phyloP scores from a whole-genome alignment of 495 filamentous ascomycete species.

The Bacidia gigantensis region DNA sequence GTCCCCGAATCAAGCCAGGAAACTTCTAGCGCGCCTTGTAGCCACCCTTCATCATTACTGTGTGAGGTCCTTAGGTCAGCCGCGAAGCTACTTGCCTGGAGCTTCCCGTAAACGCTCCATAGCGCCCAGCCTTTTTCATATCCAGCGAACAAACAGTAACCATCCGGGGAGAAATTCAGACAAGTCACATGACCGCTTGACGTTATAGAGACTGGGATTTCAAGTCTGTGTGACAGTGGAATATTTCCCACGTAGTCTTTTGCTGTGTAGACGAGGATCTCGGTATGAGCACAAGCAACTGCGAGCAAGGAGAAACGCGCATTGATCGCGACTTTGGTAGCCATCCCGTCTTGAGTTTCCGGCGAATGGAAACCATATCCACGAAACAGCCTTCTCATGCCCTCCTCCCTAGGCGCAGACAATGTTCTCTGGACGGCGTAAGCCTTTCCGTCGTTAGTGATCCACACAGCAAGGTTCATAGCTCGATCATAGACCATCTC shows the following conservation, averaged over 20 bases:
- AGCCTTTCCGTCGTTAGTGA: constrained; percentile 76
- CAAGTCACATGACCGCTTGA: constrained; percentile 58
- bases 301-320: constrained; percentile 88
- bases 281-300: constrained; percentile 68
- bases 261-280: constrained; percentile 73
- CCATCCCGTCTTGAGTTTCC: constrained; percentile 40
- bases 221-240: constrained; percentile 70
- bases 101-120: constrained; percentile 95
- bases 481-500: constrained; percentile 95
- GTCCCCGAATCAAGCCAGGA: constrained; percentile 81
- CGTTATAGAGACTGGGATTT: constrained; percentile 44
- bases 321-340: constrained; percentile 69
- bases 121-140: constrained; percentile 88
- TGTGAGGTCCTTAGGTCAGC: constrained; percentile 49
- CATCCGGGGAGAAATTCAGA: constrained; percentile 84
- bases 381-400: constrained; percentile 52
- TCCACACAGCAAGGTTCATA: constrained; percentile 93
- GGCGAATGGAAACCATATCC: constrained; percentile 86
- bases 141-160: constrained; percentile 89
- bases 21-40: constrained; percentile 57
- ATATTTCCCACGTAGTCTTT: constrained; percentile 90
- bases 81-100: constrained; percentile 65
- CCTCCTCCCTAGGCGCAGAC: constrained; percentile 16
- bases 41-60: constrained; percentile 62
- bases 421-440: constrained; percentile 76